Conservation (phyloP, 2,329 filamentous ascomycete genomes). For the Sporothrix phasma region DNA sequence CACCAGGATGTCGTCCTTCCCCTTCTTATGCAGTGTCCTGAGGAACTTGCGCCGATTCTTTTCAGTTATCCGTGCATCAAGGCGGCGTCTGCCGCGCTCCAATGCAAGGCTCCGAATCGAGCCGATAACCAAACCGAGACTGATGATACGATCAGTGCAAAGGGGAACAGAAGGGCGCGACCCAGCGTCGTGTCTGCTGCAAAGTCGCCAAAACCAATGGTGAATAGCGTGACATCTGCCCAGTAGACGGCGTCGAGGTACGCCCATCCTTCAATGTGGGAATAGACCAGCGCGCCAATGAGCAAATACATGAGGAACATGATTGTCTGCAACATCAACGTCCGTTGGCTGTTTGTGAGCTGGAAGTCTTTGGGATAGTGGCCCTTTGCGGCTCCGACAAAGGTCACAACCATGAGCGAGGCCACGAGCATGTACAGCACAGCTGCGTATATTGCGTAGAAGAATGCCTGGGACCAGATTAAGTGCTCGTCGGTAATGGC, state of each 20-base stretch:
- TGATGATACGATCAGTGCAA: conserved; percentile 69
- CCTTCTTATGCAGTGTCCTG: conserved; percentile 34
- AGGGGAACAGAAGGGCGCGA: conserved; percentile 69
- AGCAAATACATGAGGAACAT: conserved; percentile 73
- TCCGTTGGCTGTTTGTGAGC: conserved; percentile 71
- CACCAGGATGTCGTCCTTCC: conserved; percentile 38
- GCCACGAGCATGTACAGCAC: conserved; percentile 70
- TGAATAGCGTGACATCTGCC: conserved; percentile 62
- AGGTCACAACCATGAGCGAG: conserved; percentile 67
- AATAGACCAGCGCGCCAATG: conserved; percentile 66
- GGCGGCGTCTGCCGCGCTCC: conserved; percentile 44
- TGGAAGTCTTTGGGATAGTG: conserved; percentile 72
- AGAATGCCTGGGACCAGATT: conserved; percentile 71
- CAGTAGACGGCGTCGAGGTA: conserved; percentile 74
- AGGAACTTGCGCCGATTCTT: conserved; percentile 44
- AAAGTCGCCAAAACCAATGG: conserved; percentile 53
- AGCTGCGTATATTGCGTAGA: conserved; percentile 74
- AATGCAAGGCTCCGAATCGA: conserved; percentile 45
- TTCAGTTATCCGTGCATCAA: conserved; percentile 50
- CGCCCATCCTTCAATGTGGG: conserved; percentile 59
- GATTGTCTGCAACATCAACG: conserved; percentile 84
- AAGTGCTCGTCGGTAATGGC: conserved; percentile 39
- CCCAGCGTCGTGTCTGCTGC: conserved; percentile 42
- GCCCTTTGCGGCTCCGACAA: conserved; percentile 57
- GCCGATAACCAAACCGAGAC: conserved; percentile 38